phyloP scores from a whole-genome alignment of 495 filamentous ascomycete species.

The Podospora pseudoanserina region DNA sequence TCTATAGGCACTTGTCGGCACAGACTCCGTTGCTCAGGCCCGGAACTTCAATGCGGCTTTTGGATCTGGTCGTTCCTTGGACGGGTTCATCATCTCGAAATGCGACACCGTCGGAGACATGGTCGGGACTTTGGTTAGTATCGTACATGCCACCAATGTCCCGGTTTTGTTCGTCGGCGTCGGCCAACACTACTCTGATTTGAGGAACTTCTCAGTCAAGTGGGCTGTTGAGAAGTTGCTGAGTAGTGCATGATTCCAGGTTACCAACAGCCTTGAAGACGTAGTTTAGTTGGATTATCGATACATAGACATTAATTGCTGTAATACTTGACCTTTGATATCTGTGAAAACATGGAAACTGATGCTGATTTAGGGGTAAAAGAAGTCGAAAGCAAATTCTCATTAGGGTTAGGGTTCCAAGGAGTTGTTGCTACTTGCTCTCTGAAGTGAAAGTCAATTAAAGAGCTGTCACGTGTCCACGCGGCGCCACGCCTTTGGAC shows the following conservation, averaged over 20 bases:
- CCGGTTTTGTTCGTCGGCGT: conserved; percentile 92
- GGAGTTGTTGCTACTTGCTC: background rate
- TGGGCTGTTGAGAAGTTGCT: conserved; percentile 81
- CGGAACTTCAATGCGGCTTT: conserved; percentile 93
- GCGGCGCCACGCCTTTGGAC: background rate
- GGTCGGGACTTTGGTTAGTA: conserved; percentile 94
- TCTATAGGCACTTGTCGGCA: conserved; percentile 75
- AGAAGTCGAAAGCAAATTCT: background rate
- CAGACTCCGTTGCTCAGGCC: conserved; percentile 90
- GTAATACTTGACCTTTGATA: background rate
- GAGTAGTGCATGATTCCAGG: conserved; percentile 32
- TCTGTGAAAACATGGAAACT: too few species aligned
- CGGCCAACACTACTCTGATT: conserved; percentile 94
- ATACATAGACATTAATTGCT: background rate
- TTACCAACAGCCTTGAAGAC: background rate
- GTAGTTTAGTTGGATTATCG: background rate
- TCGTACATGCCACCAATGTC: conserved; percentile 95
- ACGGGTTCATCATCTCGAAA: conserved; percentile 97
- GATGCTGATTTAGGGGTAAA: background rate
- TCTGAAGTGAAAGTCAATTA: background rate
- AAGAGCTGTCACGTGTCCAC: conserved; percentile 1
- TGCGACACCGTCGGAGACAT: conserved; percentile 99
- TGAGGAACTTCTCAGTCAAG: conserved; percentile 86
- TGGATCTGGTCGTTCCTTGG: conserved; percentile 70
- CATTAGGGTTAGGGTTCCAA: background rate